Evolutionary conservation across 2,329 filamentous ascomycete species (phyloP), one percentile per base, ranked within the genome.

Genomic region (Epichloe festucae): DNA sequence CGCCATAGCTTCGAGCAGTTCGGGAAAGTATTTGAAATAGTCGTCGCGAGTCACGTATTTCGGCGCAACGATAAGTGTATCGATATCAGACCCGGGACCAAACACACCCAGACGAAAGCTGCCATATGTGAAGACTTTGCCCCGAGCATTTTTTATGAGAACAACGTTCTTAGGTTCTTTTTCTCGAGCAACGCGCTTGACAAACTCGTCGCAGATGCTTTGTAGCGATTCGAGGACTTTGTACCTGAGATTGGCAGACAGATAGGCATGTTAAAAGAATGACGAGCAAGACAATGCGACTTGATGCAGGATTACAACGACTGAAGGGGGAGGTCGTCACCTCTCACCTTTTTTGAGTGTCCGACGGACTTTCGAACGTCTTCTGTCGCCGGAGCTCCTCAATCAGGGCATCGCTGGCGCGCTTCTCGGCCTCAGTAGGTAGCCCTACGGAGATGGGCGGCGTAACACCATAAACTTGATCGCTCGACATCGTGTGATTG

Each of bases 61-160:
- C 10, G 93, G 93, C 14, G 85, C 90, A 48, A 96, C 85, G 53
- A 97, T 83, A 49, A 98, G 80, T 2, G 93, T 96, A 71, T 98
- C 93, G 61, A 98, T 97, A 81, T 98, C 93, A 46, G 93, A 97
- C 48, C 89, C 89, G 44, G 93, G 93, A 5, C 90, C 90, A 67
- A 87, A 95, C 23, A 97, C 93, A 54, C 93, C 93, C 12, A 98
- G 76, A 40, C 90, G 85, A 68, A 91, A 98, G 69, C 93, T 97
- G 57, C 93, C 93, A 67, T 93, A 98, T 1, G 91, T 94, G 67
- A 95, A 95, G 58, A 98, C 83, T 71, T 91, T 93, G 57, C 90
- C 93, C 50, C 90, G 87, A 5, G 90, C 87, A 62, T 85, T 84
- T 59, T 87, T 87, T 45, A 93, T 79, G 45, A 93, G 79, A 35